Base-by-base conservation (phyloP, 192 early-diverging fungal genomes). In the Helicostylum pulchrum region DNA sequence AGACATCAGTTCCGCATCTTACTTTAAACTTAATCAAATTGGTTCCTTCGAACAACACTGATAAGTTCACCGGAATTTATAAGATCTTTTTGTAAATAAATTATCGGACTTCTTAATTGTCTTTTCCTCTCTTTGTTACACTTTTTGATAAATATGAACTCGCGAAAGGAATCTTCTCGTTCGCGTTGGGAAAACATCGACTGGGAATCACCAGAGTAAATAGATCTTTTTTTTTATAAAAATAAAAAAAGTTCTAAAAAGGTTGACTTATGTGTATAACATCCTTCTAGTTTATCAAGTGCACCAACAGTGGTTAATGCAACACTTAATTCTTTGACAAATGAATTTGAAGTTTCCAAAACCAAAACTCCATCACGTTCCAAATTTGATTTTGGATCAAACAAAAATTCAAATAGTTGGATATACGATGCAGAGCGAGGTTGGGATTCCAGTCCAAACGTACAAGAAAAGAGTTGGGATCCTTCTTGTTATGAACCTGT, bases 361-460 rank as follows among this genome's bases (percentile, higher is more conserved):
- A n/a, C 42, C 31, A 45, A 53, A 26, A 52, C 14, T 46, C 0
- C 53, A n/a, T 31, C 14, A 2, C 48, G 49, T 14, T 47, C 36
- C 20, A 65, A 65, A 43, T 55, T 60, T 21, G 48, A 67, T 48
- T 67, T 67, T 43, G 21, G 30, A 8, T 23, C 46, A 0, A 62
- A 62, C 3, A 11, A 48, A 9, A 5, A 17, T 7, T 57, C 17
- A 21, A 26, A 30, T 6, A 42, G 45, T 12, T 51, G 46, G 55
- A 10, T 43, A 19, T 23, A 11, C 12, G 56, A 50, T 12, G 32
- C 34, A 21, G 30, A 20, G 26, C 43, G 17, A 11, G 44, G 53
- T 4, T 62, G 60, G 30, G 39, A 51, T 30, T 45, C 53, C 23
- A 32, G 63, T 17, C 63, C 30, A 20, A 23, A 20, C 42, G 36